Evolutionary conservation across 208 protist species (phyloP), one percentile per base, ranked within the genome.

Genomic region (Tritrichomonas foetus): DNA sequence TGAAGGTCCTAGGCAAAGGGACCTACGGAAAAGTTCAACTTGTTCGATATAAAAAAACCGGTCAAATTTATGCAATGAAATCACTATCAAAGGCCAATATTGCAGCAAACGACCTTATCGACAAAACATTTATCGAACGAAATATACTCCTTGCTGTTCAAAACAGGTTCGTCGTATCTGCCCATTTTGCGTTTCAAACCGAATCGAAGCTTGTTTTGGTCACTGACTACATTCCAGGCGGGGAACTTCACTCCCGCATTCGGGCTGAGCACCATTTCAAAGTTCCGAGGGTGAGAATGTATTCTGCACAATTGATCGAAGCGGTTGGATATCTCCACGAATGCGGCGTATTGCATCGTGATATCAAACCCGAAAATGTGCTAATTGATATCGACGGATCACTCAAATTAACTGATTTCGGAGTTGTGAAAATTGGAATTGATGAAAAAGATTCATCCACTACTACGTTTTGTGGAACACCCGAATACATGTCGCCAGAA

Each of bases 401-500:
- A 22, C 41, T 82, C 3, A 82, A 82, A 25, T 50, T 82, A 33
- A 50, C 41, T 44, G 74, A 82, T 25, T 50, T 82, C 3, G 74
- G 74, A 30, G 64, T 97, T 20, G 96, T 95, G 11, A 97, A 97
- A 93, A 93, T 95, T 92, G 36, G 36, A 3, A 66, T 95, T 41
- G n/a, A n/a, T n/a, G 44, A 22, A 44, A 75, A 75, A 27, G 92
- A 47, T 22, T 84, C 93, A 61, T 93, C 94, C n/a, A n/a, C n/a
- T 3, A 78, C 92, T 39, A 97, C 96, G 22, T 97, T 97, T 75
- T 97, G 96, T 94, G 96, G 96, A 49, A 97, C 96, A 14, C 96
- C 96, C 20, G 96, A 97, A 66, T 97, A 97, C 74, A 5, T 94
- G 5, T 95, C 95, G 8, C 95, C 96, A 3, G 95, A 96, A 93